These are phyloP conservation scores for Ogataea dorogensis DNA, from an alignment of 805 yeast species.

Conservation along the genomic window DNA sequence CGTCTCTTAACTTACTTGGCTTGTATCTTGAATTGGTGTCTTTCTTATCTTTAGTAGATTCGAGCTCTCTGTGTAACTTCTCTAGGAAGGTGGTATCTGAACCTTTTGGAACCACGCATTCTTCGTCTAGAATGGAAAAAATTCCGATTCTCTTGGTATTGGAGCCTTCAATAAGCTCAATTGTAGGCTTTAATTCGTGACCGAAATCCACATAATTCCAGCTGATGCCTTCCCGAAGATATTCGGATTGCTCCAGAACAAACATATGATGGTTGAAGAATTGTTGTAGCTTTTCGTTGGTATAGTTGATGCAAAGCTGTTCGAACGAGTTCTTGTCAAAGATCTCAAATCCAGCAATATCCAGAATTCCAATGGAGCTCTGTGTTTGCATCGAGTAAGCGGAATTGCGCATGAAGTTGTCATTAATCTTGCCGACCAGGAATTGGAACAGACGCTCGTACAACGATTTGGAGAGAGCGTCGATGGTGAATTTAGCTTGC, in stretches of 20 bases:
- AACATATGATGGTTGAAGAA: slow-evolving; percentile 63
- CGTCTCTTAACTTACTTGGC: slow-evolving; percentile 71
- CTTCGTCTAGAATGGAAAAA: slow-evolving; percentile 86
- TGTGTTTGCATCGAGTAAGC: slow-evolving; percentile 27
- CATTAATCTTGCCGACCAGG: slow-evolving; percentile 74
- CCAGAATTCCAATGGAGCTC: slow-evolving; percentile 55
- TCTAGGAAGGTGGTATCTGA: slow-evolving; percentile 80
- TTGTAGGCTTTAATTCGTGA: slow-evolving; percentile 89
- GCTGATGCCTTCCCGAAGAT: slow-evolving; percentile 54
- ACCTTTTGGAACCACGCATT: slow-evolving; percentile 90
- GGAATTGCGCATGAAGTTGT: slow-evolving; percentile 42
- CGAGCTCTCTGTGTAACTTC: slow-evolving; percentile 69
- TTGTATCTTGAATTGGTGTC: slow-evolving; percentile 49
- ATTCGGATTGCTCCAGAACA: slow-evolving; percentile 59
- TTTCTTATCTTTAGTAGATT: slow-evolving; percentile 29
- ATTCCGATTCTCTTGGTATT: slow-evolving; percentile 66
- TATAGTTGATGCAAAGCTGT: slow-evolving; percentile 58
- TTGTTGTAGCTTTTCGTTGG: slow-evolving; percentile 60
- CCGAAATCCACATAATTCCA: slow-evolving; percentile 91
- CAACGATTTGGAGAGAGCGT: slow-evolving; percentile 82
- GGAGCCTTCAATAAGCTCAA: slow-evolving; percentile 78
- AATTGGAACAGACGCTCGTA: slow-evolving; percentile 82
- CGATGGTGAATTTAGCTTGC: slow-evolving; percentile 79
- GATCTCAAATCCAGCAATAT: slow-evolving; percentile 63
- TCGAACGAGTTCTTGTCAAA: slow-evolving; percentile 58